A percentile compares a stretch with the other conserved stretches of the same genome.
These are phyloP conservation scores for Emmonsiellopsis sp. DNA, from an alignment of 2,329 filamentous ascomycete genomes.

Conservation along the genomic window DNA sequence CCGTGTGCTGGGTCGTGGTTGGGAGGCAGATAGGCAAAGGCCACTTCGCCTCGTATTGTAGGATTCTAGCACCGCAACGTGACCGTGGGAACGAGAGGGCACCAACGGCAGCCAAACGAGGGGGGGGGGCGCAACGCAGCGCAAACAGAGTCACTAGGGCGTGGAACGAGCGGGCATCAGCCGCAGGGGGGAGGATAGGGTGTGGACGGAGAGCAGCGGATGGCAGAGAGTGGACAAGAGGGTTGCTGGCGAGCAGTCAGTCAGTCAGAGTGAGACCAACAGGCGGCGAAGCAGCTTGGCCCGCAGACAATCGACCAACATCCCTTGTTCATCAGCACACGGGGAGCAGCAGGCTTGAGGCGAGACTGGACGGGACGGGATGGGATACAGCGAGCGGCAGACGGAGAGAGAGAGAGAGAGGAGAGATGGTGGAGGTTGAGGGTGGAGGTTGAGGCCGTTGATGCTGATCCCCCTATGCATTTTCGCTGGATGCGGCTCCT, in stretches of 20 bases:
- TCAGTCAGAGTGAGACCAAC: slow-evolving; percentile 23
- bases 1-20: background rate
- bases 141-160: no score
- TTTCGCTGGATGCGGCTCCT: no score
- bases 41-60: no score
- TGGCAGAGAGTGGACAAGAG: background rate
- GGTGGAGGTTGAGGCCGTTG: no score
- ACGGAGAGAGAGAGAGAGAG: background rate
- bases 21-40: background rate
- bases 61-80: no score
- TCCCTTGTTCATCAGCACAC: slow-evolving; percentile 3
- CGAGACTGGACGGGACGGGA: background rate
- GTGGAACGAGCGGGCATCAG: no score
- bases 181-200: background rate
- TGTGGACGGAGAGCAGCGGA: background rate
- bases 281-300: slow-evolving; percentile 27
- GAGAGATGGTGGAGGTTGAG: background rate
- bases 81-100: no score
- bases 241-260: background rate
- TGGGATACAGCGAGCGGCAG: background rate
- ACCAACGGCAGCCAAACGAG: background rate
- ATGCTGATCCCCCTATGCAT: no score
- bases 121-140: no score
- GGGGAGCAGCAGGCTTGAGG: no score
- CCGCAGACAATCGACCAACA: slow-evolving; percentile 14